A percentile compares a stretch with the other conserved stretches of the same genome.
phyloP scores from a whole-genome alignment of 148 eudicot species.

The Pharnaceum exiguum region DNA sequence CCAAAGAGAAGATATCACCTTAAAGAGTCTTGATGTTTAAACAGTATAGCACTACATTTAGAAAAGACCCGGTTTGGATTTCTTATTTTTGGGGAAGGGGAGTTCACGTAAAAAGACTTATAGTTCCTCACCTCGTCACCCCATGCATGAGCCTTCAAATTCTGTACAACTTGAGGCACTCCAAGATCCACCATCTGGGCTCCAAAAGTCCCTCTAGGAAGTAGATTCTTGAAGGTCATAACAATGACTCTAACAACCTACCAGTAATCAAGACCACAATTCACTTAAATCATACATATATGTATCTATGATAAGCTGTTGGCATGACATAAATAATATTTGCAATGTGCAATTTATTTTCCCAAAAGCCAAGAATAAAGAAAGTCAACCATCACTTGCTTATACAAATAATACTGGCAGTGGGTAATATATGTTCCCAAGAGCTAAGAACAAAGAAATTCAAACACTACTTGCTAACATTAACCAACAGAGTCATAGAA shows the following conservation, averaged over 20 bases:
- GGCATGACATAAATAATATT: too few species aligned
- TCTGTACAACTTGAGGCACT: conserved; percentile 76
- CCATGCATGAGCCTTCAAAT: conserved; percentile 91
- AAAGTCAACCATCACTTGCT: too few species aligned
- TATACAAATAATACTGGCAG: too few species aligned
- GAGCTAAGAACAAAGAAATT: not conserved
- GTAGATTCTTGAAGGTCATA: conserved; percentile 84
- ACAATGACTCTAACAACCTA: conserved; percentile 86
- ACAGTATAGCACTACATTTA: too few species aligned
- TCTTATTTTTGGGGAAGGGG: too few species aligned
- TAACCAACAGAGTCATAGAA: not conserved
- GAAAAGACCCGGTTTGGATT: too few species aligned
- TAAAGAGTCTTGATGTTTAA: too few species aligned
- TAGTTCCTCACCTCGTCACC: conserved; percentile 83
- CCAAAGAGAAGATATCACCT: too few species aligned
- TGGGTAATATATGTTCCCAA: not conserved
- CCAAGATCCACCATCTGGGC: conserved; percentile 90
- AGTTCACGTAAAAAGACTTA: not conserved
- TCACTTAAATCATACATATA: not conserved
- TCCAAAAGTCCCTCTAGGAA: conserved; percentile 75
- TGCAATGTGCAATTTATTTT: too few species aligned
- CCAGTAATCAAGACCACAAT: conserved; percentile 1
- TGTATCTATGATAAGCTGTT: too few species aligned
- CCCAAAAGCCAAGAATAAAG: too few species aligned
- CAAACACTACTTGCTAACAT: not conserved